phyloP scores from a whole-genome alignment of 2,329 filamentous ascomycete genomes.

The Alternaria dauci region DNA sequence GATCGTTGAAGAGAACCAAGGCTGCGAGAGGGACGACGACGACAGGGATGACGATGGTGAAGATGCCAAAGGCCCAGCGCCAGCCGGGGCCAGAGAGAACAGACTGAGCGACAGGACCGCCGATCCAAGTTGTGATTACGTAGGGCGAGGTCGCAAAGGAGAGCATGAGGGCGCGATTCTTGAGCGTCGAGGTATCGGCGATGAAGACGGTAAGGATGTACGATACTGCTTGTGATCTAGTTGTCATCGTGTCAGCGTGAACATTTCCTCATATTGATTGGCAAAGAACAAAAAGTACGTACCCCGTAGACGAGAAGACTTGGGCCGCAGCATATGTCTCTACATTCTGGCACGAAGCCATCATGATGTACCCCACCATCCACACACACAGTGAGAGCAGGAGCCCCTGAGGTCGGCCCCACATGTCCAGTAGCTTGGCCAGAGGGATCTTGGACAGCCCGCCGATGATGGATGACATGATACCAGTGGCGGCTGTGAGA shows the following conservation, averaged over 20 bases:
- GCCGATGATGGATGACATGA: not conserved
- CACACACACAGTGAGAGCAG: conserved; percentile 36
- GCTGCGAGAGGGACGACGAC: conserved; percentile 67
- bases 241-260: not conserved
- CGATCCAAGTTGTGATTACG: conserved; percentile 70
- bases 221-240: conserved; percentile 11
- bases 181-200: conserved; percentile 70
- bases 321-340: conserved; percentile 68
- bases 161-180: conserved; percentile 69
- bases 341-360: conserved; percentile 68
- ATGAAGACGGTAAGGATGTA: conserved; percentile 71
- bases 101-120: conserved; percentile 64
- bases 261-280: not conserved
- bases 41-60: conserved; percentile 68
- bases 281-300: not conserved
- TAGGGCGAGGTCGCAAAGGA: conserved; percentile 70
- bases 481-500: conserved; percentile 40
- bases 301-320: conserved; percentile 71
- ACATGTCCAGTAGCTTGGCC: conserved; percentile 27
- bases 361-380: conserved; percentile 63
- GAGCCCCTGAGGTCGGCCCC: conserved; percentile 47
- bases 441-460: not conserved
- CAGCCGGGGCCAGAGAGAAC: conserved; percentile 65
- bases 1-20: conserved; percentile 62
- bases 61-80: conserved; percentile 73